Evolutionary conservation across 164 flowering plant genomes (phyloP), one percentile per base, ranked within the genome.

Genomic region (Umbellularia californica): DNA sequence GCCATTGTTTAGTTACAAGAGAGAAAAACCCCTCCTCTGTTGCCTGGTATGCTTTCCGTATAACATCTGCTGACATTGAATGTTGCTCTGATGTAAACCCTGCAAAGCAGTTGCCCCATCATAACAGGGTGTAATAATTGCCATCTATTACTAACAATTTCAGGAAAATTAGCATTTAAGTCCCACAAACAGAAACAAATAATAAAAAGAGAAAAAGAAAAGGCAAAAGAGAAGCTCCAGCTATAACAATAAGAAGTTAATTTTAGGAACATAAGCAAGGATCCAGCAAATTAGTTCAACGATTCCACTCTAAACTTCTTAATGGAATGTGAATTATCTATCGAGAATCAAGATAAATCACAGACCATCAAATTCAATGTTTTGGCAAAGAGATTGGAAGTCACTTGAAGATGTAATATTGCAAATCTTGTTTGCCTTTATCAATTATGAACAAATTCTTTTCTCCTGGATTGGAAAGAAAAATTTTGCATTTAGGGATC

Each of bases 21-120:
- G 95, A 87, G 22, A 85, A 28, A 75, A 92, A 90, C 20, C 95
- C 95, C 28, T 92, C 95, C 80, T 92, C 97, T n/a, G 97, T 92
- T 13, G 93, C 92, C 78, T 90, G 95, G 77, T 79, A 88, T 62
- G 97, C 95, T 75, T 90, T 87, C 47, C 85, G 70, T 69, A 90
- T 89, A 11, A 90, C 95, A 68, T 89, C 95, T 5, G 79, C 86
- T 7, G 92, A 89, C 90, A 89, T 87, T 22, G 86, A 77, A 70
- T 88, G 87, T 27, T 90, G 91, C 84, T 90, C 95, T 0, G 90
- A 72, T 47, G 89, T 62, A 69, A 87, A 89, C 70, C 90, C 90
- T 90, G 83, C 79, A 85, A 41, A 72, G 41, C 14, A 64, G 70
- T 12, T 20, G 15, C 15, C 65, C 6, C 28, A 72, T 69, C 51